A percentile compares a stretch with the other conserved stretches of the same genome.
Evolutionary conservation across 2,329 filamentous ascomycete species (phyloP).

Genomic region (Drechslerella coelobrocha): DNA sequence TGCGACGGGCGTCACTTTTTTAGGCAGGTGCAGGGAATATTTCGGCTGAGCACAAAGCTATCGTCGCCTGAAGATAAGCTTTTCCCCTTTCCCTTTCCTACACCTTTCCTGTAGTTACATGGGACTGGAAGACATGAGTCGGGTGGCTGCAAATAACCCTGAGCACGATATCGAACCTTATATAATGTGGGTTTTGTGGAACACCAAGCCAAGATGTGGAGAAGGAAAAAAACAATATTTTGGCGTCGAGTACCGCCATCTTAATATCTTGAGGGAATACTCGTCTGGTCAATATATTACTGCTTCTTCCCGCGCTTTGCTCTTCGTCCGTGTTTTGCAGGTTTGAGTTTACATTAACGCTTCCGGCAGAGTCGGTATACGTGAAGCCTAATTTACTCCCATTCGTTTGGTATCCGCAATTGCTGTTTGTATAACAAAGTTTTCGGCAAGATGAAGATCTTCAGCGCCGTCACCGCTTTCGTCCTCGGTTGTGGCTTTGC

Average conservation of each 20-base stretch:
- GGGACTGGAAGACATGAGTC: not conserved
- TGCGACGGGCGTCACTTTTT: not conserved
- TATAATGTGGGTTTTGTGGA: slow-evolving; percentile 17
- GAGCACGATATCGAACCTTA: slow-evolving; percentile 5
- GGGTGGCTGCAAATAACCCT: not conserved
- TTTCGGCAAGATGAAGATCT: slow-evolving; percentile 7
- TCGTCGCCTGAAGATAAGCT: not conserved
- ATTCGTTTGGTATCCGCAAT: no score
- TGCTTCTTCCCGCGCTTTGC: no score
- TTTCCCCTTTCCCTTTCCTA: not conserved
- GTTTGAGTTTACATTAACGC: no score
- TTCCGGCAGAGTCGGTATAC: not conserved
- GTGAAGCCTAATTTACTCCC: slow-evolving; percentile 17
- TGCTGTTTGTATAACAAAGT: not conserved
- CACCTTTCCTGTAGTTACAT: not conserved
- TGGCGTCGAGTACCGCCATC: no score
- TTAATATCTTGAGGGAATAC: no score
- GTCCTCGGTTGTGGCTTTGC: slow-evolving; percentile 13
- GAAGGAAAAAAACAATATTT: no score
- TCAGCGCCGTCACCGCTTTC: slow-evolving; percentile 3
- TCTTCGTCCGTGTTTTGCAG: no score
- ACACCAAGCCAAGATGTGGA: slow-evolving; percentile 6
- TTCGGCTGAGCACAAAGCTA: not conserved
- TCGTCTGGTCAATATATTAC: no score
- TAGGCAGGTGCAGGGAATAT: not conserved